These are phyloP conservation scores for Pyrenula aspistea DNA, from an alignment of 495 filamentous ascomycete genomes.

Conservation along the genomic window DNA sequence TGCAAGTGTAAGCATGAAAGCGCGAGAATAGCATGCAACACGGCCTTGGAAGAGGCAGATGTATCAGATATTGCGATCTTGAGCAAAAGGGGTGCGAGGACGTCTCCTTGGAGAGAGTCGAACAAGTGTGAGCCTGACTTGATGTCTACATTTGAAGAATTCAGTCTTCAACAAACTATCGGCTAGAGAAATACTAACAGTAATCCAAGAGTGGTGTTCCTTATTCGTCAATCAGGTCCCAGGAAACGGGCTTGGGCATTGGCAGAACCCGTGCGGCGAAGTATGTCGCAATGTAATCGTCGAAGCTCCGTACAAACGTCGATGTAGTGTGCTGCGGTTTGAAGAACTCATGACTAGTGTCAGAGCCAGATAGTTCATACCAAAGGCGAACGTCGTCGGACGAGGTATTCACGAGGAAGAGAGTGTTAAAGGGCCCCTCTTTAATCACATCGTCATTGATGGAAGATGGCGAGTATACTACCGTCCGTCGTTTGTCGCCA, in stretches of 20 bases:
- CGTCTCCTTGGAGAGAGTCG: constrained; percentile 10
- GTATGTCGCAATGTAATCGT: constrained; percentile 8
- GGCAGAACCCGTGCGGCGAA: constrained; percentile 6
- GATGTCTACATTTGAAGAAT: constrained; percentile 6
- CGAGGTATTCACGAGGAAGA: constrained; percentile 10
- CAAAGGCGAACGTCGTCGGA: constrained; percentile 6
- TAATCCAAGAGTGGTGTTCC: constrained; percentile 1
- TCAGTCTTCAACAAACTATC: not conserved
- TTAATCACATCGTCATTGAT: constrained; percentile 2
- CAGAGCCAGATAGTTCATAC: constrained; percentile 5
- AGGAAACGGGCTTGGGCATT: constrained; percentile 10
- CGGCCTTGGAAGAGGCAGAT: constrained; percentile 8
- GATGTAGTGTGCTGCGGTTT: constrained; percentile 5
- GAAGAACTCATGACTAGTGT: constrained; percentile 4
- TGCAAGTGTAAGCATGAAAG: constrained; percentile 12
- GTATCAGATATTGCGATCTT: constrained; percentile 12
- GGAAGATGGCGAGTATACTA: constrained; percentile 7
- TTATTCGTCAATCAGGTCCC: constrained; percentile 8
- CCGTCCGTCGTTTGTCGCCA: constrained; percentile 10
- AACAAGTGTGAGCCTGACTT: constrained; percentile 13
- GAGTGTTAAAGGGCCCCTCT: constrained; percentile 7
- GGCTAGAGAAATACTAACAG: not conserved
- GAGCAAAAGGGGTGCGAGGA: constrained; percentile 10
- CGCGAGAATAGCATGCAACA: constrained; percentile 10
- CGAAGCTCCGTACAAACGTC: constrained; percentile 8